These are phyloP conservation scores for Bimuria novae-zelandiae DNA, from an alignment of 2,329 filamentous ascomycete species.

Conservation along the genomic window DNA sequence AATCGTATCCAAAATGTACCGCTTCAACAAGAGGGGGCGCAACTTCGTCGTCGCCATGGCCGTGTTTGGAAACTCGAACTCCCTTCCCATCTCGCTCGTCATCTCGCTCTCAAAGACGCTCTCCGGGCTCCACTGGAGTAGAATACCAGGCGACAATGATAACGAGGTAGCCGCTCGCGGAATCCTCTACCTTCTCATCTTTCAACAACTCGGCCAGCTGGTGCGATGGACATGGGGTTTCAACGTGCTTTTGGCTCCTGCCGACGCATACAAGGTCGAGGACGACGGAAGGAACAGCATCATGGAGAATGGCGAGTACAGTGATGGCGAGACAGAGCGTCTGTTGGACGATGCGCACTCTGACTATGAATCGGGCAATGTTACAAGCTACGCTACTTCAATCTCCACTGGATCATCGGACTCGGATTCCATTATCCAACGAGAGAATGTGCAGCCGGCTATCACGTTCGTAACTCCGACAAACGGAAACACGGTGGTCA, in stretches of 20 bases:
- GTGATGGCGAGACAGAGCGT: conserved; percentile 50
- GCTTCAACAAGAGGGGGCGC: conserved; percentile 80
- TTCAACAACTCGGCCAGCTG: conserved; percentile 94
- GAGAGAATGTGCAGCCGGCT: conserved; percentile 34
- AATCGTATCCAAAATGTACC: conserved; percentile 72
- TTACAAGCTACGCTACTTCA: conserved; percentile 42
- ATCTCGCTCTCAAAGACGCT: conserved; percentile 92
- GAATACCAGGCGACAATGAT: conserved; percentile 88
- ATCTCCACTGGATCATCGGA: conserved; percentile 33
- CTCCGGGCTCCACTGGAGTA: conserved; percentile 90
- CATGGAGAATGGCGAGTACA: conserved; percentile 59
- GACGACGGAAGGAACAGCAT: conserved; percentile 48
- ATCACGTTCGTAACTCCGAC: conserved; percentile 50
- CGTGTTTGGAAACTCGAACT: conserved; percentile 98
- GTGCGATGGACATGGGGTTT: conserved; percentile 99
- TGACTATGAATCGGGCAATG: conserved; percentile 53
- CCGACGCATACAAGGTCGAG: conserved; percentile 71
- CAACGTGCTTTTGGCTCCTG: conserved; percentile 87
- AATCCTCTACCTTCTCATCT: conserved; percentile 93
- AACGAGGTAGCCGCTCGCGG: conserved; percentile 92
- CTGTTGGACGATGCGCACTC: conserved; percentile 50
- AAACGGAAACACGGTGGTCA: conserved; percentile 53
- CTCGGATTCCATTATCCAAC: conserved; percentile 35
- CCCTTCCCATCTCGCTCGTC: conserved; percentile 92
- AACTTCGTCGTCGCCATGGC: conserved; percentile 99